Conservation (phyloP, 2,329 filamentous ascomycete genomes). For the Golovinomyces cichoracearum region DNA sequence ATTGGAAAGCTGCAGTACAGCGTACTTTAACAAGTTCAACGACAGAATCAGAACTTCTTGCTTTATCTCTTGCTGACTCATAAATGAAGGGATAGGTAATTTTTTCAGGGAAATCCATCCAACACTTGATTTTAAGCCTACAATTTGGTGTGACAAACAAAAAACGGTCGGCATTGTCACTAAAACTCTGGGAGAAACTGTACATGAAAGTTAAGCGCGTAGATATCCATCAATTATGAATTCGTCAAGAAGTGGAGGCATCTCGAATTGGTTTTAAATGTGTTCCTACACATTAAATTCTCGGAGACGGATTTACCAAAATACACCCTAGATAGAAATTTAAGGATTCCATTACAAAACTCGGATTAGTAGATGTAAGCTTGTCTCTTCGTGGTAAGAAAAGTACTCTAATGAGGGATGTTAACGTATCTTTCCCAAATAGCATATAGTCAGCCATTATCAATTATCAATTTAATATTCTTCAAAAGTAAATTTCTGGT, state of each 20-base stretch:
- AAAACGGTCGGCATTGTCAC: background rate
- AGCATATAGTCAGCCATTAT: background rate
- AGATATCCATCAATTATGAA: constrained; percentile 1
- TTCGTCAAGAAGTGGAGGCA: background rate
- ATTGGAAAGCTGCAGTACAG: background rate
- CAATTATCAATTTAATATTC: background rate
- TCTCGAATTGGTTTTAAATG: background rate
- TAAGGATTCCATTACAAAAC: background rate
- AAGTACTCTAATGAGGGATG: background rate
- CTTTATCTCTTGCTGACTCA: background rate
- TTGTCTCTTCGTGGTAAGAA: background rate
- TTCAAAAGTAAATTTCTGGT: no score
- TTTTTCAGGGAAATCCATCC: background rate
- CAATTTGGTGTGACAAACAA: background rate
- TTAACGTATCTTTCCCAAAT: background rate
- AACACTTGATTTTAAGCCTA: background rate
- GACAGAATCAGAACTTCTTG: background rate
- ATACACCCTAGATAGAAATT: constrained; percentile 1
- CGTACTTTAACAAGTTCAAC: background rate
- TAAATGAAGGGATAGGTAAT: background rate
- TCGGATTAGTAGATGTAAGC: background rate
- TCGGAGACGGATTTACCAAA: background rate
- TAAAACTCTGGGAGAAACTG: background rate
- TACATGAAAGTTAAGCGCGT: background rate
- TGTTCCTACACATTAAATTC: constrained; percentile 1